These are phyloP conservation scores for Trichoderma sp. DNA, from an alignment of 2,329 filamentous ascomycete genomes.

Conservation along the genomic window DNA sequence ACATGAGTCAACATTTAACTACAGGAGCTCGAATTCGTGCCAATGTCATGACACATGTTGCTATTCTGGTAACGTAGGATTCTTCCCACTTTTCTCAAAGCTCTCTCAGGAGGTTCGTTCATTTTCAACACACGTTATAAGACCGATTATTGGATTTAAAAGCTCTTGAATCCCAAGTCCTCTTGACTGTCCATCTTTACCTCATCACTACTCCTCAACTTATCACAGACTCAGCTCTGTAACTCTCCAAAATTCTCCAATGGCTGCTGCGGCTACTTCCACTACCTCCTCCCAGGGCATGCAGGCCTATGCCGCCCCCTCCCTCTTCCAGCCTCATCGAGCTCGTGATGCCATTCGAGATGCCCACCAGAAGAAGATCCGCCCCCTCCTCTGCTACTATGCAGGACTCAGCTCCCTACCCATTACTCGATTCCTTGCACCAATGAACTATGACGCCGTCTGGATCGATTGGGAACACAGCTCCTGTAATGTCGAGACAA, in stretches of 20 bases:
- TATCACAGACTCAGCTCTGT: not conserved
- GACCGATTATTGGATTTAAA: too few relatives aligned
- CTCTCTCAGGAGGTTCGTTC: too few relatives aligned
- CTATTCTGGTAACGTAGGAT: not conserved
- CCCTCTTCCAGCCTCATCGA: slow-evolving; percentile 46
- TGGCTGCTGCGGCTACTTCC: not conserved
- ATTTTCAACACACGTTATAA: too few relatives aligned
- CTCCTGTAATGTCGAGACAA: slow-evolving; percentile 45
- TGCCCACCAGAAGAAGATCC: slow-evolving; percentile 44
- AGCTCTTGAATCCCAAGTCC: not conserved
- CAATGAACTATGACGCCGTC: slow-evolving; percentile 42
- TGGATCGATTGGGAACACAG: slow-evolving; percentile 50
- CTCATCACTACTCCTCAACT: not conserved
- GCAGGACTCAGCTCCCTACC: slow-evolving; percentile 39
- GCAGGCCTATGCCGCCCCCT: slow-evolving; percentile 32
- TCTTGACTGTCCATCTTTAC: fast-evolving
- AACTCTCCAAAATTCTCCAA: not conserved
- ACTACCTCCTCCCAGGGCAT: not conserved
- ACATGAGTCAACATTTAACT: not conserved
- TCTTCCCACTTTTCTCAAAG: not conserved
- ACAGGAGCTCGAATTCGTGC: not conserved
- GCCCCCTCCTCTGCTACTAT: slow-evolving; percentile 42
- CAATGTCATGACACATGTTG: not conserved
- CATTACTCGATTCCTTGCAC: slow-evolving; percentile 40
- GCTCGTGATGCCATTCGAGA: slow-evolving; percentile 45